A percentile compares a stretch with the other conserved stretches of the same genome.
These are phyloP conservation scores for Chiua virens DNA, from an alignment of 768 basidiomycete genomes.

Conservation along the genomic window DNA sequence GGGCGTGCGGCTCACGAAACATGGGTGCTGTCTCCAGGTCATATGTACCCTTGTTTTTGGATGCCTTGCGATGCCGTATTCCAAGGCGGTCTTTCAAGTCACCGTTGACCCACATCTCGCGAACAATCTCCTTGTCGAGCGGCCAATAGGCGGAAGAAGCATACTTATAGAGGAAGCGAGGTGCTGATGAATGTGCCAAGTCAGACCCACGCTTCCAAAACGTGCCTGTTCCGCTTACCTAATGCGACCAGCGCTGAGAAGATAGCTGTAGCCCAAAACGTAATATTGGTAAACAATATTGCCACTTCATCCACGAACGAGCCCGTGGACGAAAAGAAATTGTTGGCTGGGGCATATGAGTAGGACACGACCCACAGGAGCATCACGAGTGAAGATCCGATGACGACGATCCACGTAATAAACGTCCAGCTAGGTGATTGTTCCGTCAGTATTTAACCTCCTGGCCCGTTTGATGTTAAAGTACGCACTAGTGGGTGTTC, in stretches of 20 bases:
- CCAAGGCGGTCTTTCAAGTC: slow-evolving; percentile 83
- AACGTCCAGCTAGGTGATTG: slow-evolving; percentile 67
- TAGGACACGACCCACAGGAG: slow-evolving; percentile 87
- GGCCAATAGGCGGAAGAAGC: slow-evolving; percentile 70
- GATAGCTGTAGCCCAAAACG: slow-evolving; percentile 82
- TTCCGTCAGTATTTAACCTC: slow-evolving; percentile 1
- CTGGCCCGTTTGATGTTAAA: slow-evolving; percentile 13
- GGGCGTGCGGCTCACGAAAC: slow-evolving; percentile 61
- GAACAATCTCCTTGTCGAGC: slow-evolving; percentile 84
- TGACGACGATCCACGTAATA: slow-evolving; percentile 79
- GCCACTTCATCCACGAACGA: slow-evolving; percentile 74
- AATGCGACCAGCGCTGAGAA: slow-evolving; percentile 70
- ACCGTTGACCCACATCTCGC: slow-evolving; percentile 88
- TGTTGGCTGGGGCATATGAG: slow-evolving; percentile 69
- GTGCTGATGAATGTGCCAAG: slow-evolving; percentile 54
- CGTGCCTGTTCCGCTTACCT: slow-evolving; percentile 42
- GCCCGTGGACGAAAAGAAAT: slow-evolving; percentile 72
- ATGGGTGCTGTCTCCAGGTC: slow-evolving; percentile 70
- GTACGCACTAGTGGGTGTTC: slow-evolving; percentile 83
- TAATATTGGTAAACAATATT: slow-evolving; percentile 73
- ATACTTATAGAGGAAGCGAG: slow-evolving; percentile 79
- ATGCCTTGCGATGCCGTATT: slow-evolving; percentile 59
- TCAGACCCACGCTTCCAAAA: slow-evolving; percentile 13
- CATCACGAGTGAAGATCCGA: slow-evolving; percentile 81
- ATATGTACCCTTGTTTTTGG: slow-evolving; percentile 36